Evolutionary conservation across 179 eudicot genomes (phyloP), one percentile per base, ranked within the genome.

Genomic region (Heliamphora pulchella): DNA sequence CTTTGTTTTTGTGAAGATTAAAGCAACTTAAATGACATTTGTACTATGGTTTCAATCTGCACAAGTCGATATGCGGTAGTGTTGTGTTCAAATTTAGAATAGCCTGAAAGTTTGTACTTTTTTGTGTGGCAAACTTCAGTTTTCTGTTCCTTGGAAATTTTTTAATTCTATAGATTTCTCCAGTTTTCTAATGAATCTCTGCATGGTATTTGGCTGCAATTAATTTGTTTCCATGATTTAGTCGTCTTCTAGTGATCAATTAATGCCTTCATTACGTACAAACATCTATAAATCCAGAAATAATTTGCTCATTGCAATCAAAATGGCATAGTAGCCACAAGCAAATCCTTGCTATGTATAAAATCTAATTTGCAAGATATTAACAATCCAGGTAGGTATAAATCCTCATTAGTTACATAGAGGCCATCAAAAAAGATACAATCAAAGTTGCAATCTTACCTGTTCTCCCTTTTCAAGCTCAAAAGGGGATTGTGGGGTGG

Each of bases 171-270:
- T 31, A 31, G 31, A 31, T 31, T 31, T 31, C 22, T 69, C 14
- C 74, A 69, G 54, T 14, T 46, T 69, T 69, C 74, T 69, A 22
- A 69, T 17, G 74, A 69, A 8, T 69, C 6, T 18, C 58, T 71
- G 39, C 17, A 1, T 41, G 58, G 1, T 71, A 18, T 71, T 50
- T 59, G 64, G 64, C 43, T 71, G 75, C 14, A 22, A 0, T 31
- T 54, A 50, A 71, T 39, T 74, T 39, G 47, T 31, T 54, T 72
- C 44, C 17, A 43, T 39, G 13, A 48, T 50, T 71, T 50, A 15
- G 44, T 46, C 46, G 17, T 53, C 74, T 69, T 8, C 14, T 53
- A 48, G 15, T 48, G 55, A 71, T 71, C 75, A 22, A 4, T 59
- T 59, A 31, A 66, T 66, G 58, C 43, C 10, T 18, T 20, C 9